Percentiles rank a stretch among this genome's conserved stretches.
Evolutionary conservation across 495 filamentous ascomycete species (phyloP).

Genomic region (Tuber umbilicatum): DNA sequence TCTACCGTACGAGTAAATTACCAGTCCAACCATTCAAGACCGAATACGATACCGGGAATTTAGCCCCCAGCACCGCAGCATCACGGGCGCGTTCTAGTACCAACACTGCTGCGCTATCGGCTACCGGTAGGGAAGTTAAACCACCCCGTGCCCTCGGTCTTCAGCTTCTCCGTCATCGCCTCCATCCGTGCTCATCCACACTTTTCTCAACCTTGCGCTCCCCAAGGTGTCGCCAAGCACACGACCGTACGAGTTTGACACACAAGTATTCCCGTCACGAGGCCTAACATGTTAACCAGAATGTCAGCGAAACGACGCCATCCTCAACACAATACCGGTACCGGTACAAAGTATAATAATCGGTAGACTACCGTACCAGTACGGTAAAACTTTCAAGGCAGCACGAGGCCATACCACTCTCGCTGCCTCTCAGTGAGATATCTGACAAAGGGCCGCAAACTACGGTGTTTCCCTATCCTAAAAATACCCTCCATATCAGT

Average conservation of each 20-base stretch:
- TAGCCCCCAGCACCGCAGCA: not conserved
- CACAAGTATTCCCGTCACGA: not conserved
- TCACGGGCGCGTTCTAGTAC: not conserved
- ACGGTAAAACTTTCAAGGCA: not conserved
- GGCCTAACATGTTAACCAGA: not conserved
- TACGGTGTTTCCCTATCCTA: not conserved
- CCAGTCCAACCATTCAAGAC: not conserved
- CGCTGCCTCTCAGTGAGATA: not conserved
- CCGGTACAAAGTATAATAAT: too few relatives aligned
- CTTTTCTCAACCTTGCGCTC: not conserved
- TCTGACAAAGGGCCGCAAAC: not conserved
- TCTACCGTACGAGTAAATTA: not conserved
- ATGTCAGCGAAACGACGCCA: not conserved
- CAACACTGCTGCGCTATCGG: not conserved
- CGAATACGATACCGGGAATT: too few relatives aligned
- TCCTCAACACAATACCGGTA: too few relatives aligned
- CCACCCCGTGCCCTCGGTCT: not conserved
- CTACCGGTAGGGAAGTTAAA: not conserved
- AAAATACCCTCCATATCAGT: not conserved
- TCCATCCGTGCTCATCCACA: not conserved
- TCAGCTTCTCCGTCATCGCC: not conserved
- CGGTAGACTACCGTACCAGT: too few relatives aligned
- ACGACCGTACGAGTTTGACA: not conserved
- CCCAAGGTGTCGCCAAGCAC: not conserved
- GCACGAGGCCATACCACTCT: not conserved